Evolutionary conservation across 2,329 filamentous ascomycete genomes (phyloP).

Genomic region (Aspergillus fischeri): DNA sequence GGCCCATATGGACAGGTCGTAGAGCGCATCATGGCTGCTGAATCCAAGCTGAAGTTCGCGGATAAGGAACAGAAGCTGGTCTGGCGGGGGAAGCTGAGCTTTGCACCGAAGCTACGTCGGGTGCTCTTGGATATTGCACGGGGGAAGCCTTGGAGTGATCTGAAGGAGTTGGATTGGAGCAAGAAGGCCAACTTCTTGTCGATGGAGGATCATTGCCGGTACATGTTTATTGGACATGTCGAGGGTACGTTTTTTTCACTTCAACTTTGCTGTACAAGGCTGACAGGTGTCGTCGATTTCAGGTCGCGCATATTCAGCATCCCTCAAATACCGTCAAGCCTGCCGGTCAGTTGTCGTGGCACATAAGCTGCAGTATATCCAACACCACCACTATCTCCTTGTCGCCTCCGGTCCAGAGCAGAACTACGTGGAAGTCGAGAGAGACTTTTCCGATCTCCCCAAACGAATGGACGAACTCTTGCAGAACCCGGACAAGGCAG

Average conservation of each 20-base stretch:
- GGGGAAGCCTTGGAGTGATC: slow-evolving; percentile 41
- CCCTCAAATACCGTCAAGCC: slow-evolving; percentile 48
- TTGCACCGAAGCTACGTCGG: slow-evolving; percentile 31
- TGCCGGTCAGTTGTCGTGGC: slow-evolving; percentile 45
- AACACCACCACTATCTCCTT: slow-evolving; percentile 45
- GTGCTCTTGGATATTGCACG: slow-evolving; percentile 28
- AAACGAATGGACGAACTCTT: slow-evolving; percentile 35
- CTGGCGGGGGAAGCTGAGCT: slow-evolving; percentile 41
- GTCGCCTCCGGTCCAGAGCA: slow-evolving; percentile 40
- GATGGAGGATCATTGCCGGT: slow-evolving; percentile 51
- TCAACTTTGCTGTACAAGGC: too few species aligned
- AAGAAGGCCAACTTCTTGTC: slow-evolving; percentile 41
- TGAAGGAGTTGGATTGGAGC: slow-evolving; percentile 37
- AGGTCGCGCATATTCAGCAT: slow-evolving; percentile 43
- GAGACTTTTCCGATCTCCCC: slow-evolving; percentile 53
- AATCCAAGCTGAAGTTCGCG: slow-evolving; percentile 14
- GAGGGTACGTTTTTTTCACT: slow-evolving; percentile 27
- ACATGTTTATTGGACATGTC: slow-evolving; percentile 51
- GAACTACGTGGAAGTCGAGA: slow-evolving; percentile 45
- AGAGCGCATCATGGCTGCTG: slow-evolving; percentile 10
- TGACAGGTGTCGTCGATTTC: too few species aligned
- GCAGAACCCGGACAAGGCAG: slow-evolving; percentile 32
- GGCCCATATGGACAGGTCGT: slow-evolving; percentile 20
- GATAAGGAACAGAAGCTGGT: slow-evolving; percentile 36
- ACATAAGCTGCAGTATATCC: slow-evolving; percentile 44